These are phyloP conservation scores for Globisporangium heterothallicum DNA, from an alignment of 352 stramenopile species.

Conservation along the genomic window DNA sequence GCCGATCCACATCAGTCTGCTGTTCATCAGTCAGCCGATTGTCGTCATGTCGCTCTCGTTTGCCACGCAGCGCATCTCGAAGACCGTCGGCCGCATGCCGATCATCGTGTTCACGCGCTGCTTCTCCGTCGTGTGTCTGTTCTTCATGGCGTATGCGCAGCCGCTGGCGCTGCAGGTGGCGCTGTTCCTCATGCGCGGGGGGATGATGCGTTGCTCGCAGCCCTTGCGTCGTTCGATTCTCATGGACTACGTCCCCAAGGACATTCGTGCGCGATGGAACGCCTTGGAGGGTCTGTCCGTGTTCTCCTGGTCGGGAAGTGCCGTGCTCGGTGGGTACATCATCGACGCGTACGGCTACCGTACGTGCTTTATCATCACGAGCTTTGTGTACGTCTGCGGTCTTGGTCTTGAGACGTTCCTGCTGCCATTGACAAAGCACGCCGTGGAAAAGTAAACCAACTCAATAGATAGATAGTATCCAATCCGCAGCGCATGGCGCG, in stretches of 20 bases:
- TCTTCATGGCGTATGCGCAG: conserved; percentile 55
- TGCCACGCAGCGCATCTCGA: conserved; percentile 42
- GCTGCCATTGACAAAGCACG: conserved; percentile 20
- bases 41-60: conserved; percentile 67
- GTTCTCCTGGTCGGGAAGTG: conserved; percentile 76
- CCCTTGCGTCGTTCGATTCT: conserved; percentile 68
- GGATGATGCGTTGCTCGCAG: conserved; percentile 83
- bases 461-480: too few relatives aligned
- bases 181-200: conserved; percentile 69
- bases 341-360: conserved; percentile 77
- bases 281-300: conserved; percentile 66
- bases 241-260: conserved; percentile 74
- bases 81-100: conserved; percentile 57
- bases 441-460: neutral
- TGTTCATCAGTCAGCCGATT: conserved; percentile 67
- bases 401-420: conserved; percentile 54
- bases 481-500: too few relatives aligned
- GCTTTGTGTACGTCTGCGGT: conserved; percentile 53
- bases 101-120: conserved; percentile 60
- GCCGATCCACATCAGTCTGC: conserved; percentile 60
- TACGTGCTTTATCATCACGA: conserved; percentile 78
- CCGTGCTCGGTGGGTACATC: conserved; percentile 69
- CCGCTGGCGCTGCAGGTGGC: conserved; percentile 53
- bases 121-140: conserved; percentile 54
- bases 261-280: conserved; percentile 74